These are phyloP conservation scores for Lachnellula suecica DNA, from an alignment of 2,329 filamentous ascomycete genomes.

Conservation along the genomic window DNA sequence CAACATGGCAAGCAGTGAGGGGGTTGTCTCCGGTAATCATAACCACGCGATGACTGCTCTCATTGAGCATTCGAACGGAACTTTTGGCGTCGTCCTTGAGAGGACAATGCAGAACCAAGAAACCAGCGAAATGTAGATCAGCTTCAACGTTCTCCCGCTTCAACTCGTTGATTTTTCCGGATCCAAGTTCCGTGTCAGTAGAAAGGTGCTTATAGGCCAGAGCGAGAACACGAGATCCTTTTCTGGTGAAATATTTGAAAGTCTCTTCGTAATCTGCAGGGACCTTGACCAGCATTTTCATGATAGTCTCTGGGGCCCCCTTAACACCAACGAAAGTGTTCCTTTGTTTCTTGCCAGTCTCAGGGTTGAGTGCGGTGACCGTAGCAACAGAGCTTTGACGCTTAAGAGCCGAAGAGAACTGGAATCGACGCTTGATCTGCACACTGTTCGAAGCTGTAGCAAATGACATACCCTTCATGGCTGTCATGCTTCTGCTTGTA, in stretches of 20 bases:
- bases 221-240: conserved; percentile 89
- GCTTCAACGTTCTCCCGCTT: conserved; percentile 91
- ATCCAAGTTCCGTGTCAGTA: conserved; percentile 75
- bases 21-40: conserved; percentile 99
- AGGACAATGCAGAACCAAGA: conserved; percentile 91
- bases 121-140: conserved; percentile 85
- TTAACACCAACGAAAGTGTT: conserved; percentile 95
- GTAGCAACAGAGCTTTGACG: conserved; percentile 93
- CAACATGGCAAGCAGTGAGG: conserved; percentile 92
- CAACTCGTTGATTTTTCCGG: conserved; percentile 85
- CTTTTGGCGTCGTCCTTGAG: conserved; percentile 95
- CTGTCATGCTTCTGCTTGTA: conserved; percentile 59
- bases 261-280: conserved; percentile 95
- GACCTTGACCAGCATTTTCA: conserved; percentile 82
- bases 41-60: conserved; percentile 96
- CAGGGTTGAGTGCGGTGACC: conserved; percentile 68
- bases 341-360: conserved; percentile 72
- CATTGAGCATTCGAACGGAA: conserved; percentile 94
- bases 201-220: conserved; percentile 93
- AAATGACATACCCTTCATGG: conserved; percentile 42
- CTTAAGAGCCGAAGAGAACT: conserved; percentile 95
- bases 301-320: conserved; percentile 94
- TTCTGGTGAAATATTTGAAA: conserved; percentile 96
- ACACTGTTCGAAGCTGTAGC: conserved; percentile 69
- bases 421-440: conserved; percentile 94